Conservation (phyloP, 1,139 yeast genomes). For the Scheffersomyces titani region DNA sequence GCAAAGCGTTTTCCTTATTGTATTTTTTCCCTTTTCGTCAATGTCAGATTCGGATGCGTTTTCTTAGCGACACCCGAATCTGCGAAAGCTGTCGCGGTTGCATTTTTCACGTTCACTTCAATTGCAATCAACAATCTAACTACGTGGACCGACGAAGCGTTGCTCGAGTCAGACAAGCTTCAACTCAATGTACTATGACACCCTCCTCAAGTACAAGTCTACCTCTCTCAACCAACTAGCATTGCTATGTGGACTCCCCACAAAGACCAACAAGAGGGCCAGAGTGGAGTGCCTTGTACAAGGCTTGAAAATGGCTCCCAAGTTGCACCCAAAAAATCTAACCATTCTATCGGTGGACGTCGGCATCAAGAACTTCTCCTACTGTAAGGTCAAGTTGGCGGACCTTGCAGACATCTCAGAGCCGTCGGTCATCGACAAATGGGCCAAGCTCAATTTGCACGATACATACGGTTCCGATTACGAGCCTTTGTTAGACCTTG, state of each 20-base stretch:
- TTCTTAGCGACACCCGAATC: not conserved
- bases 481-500: constrained; percentile 10
- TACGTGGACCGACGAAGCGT: not conserved
- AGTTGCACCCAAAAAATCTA: constrained; percentile 14
- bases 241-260: constrained; percentile 35
- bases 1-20: not conserved
- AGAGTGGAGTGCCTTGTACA: constrained; percentile 25
- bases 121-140: not conserved
- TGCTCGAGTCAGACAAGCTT: not conserved
- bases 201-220: constrained; percentile 9
- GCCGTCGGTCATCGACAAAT: constrained; percentile 15
- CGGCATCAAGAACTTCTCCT: constrained; percentile 45
- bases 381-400: constrained; percentile 25
- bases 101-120: not conserved
- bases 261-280: constrained; percentile 26
- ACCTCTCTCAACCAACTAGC: constrained; percentile 31
- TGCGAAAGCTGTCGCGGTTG: not conserved
- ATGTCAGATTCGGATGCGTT: not conserved
- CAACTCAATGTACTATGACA: not conserved
- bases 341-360: constrained; percentile 35
- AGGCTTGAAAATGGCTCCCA: constrained; percentile 19
- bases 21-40: not conserved
- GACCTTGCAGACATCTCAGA: constrained; percentile 8
- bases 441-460: constrained; percentile 36
- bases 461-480: constrained; percentile 16